A percentile compares a stretch with the other conserved stretches of the same genome.
phyloP scores from a whole-genome alignment of 2,329 filamentous ascomycete species.

The Hymenoscyphus albidus region DNA sequence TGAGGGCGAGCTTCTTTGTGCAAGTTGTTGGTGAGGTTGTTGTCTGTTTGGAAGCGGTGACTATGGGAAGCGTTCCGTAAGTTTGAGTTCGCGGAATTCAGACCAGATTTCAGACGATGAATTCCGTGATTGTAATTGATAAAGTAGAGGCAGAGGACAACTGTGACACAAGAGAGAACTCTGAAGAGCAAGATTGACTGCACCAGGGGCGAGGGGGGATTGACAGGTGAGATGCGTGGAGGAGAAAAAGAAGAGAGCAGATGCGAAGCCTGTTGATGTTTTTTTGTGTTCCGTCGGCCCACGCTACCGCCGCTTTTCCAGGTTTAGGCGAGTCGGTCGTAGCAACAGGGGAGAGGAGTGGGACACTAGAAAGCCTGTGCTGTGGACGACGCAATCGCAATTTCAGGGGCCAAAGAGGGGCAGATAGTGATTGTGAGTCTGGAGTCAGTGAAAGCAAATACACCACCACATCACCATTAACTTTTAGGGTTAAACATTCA shows the following conservation, averaged over 20 bases:
- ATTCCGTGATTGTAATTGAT: slow-evolving; percentile 7
- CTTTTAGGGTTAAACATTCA: background rate
- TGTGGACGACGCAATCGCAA: background rate
- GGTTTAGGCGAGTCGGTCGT: background rate
- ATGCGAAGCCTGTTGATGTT: background rate
- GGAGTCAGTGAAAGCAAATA: background rate
- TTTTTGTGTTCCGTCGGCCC: background rate
- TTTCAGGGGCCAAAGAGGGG: background rate
- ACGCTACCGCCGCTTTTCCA: background rate
- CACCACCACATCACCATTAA: background rate
- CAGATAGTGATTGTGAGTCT: background rate
- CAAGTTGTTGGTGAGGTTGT: slow-evolving; percentile 9
- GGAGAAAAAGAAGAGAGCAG: slow-evolving; percentile 10
- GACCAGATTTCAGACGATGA: slow-evolving; percentile 11
- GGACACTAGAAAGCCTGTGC: background rate
- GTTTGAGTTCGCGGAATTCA: background rate
- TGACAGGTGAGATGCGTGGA: slow-evolving; percentile 25
- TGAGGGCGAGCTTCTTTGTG: slow-evolving; percentile 17
- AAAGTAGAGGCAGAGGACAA: slow-evolving; percentile 14
- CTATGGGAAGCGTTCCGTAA: slow-evolving; percentile 11
- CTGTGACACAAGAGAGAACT: slow-evolving; percentile 21
- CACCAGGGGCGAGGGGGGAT: slow-evolving; percentile 28
- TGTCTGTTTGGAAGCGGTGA: slow-evolving; percentile 3
- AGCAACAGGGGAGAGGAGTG: background rate
- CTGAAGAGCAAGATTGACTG: slow-evolving; percentile 27